phyloP scores from a whole-genome alignment of 495 filamentous ascomycete species.

The Annulohypoxylon nitens region DNA sequence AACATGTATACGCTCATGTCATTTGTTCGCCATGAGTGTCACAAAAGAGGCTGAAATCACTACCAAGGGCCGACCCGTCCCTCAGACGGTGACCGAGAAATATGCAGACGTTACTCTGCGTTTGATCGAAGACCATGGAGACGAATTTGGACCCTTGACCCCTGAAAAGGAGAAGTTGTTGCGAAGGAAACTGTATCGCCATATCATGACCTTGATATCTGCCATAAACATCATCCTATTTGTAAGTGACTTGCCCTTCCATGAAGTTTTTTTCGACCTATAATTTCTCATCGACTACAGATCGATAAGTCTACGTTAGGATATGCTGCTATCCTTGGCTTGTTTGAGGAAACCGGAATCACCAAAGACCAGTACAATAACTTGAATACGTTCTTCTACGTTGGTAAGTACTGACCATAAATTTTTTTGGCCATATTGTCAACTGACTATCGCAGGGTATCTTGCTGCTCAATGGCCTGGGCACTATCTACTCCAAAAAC shows the following conservation, averaged over 20 bases:
- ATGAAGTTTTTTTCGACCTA: background rate
- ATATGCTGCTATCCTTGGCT: conserved; percentile 21
- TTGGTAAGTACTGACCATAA: background rate
- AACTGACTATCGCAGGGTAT: conserved; percentile 15
- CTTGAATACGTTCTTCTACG: conserved; percentile 12
- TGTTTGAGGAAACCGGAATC: conserved; percentile 22
- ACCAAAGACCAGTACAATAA: conserved; percentile 20
- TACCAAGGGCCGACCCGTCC: background rate
- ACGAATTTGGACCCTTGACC: conserved; percentile 6
- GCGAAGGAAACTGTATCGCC: conserved; percentile 1
- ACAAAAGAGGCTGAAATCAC: conserved; percentile 1
- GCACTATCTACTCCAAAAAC: conserved; percentile 24
- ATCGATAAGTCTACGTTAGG: conserved; percentile 29
- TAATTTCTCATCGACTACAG: background rate
- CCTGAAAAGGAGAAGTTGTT: conserved; percentile 8
- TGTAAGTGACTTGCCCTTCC: background rate
- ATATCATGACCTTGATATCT: conserved; percentile 13
- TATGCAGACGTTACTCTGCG: conserved; percentile 9
- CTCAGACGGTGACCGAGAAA: conserved; percentile 15
- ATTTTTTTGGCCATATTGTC: background rate
- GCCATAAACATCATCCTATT: conserved; percentile 9
- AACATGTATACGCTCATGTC: background rate
- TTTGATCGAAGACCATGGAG: conserved; percentile 8
- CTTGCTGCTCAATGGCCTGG: conserved; percentile 26
- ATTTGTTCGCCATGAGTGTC: background rate